Base-by-base conservation (phyloP, 139 green algal species). In the Closterium sp. region DNA sequence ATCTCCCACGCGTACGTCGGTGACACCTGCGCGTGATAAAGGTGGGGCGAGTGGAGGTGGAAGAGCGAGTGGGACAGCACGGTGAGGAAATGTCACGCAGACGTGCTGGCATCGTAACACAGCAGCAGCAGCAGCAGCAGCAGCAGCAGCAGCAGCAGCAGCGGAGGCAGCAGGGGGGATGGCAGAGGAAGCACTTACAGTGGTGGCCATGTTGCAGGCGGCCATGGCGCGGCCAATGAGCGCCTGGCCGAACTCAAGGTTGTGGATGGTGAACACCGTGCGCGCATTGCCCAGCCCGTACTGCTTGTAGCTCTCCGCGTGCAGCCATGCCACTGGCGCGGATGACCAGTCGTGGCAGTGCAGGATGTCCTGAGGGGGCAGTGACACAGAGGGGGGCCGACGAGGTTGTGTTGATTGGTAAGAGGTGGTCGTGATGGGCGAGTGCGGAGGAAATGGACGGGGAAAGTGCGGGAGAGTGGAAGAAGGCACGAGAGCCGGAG, bases 211-310 rank as follows among this genome's bases (percentile, higher is more conserved):
- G 89, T 96, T 84, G 70, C 34, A 92, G 70, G 91, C 86, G 27
- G 90, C 87, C 93, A 96, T 96, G 42, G 95, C 95, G 42, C 92
- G 50, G 19, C 95, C 97, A 31, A 99, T 98, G 21, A 97, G 95
- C 91, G 98, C 97, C 0, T 95, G 96, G 6, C 95, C 95, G 89
- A 95, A 97, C 90, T 96, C 92, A n/a, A 97, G 90, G 92, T 97
- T 97, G 93, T 97, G 95, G 88, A 97, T 97, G 70, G 95, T 97
- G 92, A 97, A 97, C 19, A 95, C 93, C 27, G 91, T 92, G n/a
- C 91, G 91, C 79, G 98, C 95, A 91, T 98, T 98, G 93, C 93
- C 96, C 85, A 99, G 95, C 38, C 98, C 97, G 88, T 97, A 97
- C 28, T 96, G 85, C 85, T 98, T 95, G 96, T 98, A 99, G 86